These are phyloP conservation scores for Didymella glomerata DNA, from an alignment of 2,329 filamentous ascomycete species.

Conservation along the genomic window DNA sequence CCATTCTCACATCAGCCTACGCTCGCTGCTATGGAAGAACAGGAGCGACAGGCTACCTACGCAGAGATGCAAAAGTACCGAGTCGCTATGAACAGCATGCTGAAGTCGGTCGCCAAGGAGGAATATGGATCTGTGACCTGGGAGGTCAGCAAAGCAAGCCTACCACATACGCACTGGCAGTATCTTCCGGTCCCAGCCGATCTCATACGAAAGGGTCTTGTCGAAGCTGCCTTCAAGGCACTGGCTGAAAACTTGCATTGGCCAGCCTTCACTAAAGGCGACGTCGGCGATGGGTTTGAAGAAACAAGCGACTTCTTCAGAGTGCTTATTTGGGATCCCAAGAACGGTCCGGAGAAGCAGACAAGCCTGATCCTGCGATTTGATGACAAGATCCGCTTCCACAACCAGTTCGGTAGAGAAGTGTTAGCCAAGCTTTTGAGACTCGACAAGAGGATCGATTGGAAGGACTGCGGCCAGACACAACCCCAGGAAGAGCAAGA, in stretches of 20 bases:
- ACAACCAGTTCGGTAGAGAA: slow-evolving; percentile 86
- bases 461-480: slow-evolving; percentile 84
- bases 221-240: slow-evolving; percentile 88
- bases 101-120: slow-evolving; percentile 60
- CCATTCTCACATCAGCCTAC: slow-evolving; percentile 84
- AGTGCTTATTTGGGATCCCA: slow-evolving; percentile 77
- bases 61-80: slow-evolving; percentile 86
- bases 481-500: slow-evolving; percentile 81
- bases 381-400: slow-evolving; percentile 76
- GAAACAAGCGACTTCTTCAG: slow-evolving; percentile 74
- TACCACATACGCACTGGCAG: slow-evolving; percentile 95
- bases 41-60: slow-evolving; percentile 68
- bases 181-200: slow-evolving; percentile 78
- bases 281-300: slow-evolving; percentile 53
- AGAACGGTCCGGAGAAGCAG: slow-evolving; percentile 63
- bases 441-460: slow-evolving; percentile 79
- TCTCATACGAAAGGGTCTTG: slow-evolving; percentile 74
- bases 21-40: slow-evolving; percentile 70
- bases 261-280: slow-evolving; percentile 59
- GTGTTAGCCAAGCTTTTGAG: slow-evolving; percentile 88
- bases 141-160: slow-evolving; percentile 83
- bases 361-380: slow-evolving; percentile 79
- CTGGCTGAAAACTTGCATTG: slow-evolving; percentile 79
- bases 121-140: slow-evolving; percentile 85
- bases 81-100: slow-evolving; percentile 78